Conservation (phyloP, 2,329 filamentous ascomycete genomes). For the Trichoderma hamatum region DNA sequence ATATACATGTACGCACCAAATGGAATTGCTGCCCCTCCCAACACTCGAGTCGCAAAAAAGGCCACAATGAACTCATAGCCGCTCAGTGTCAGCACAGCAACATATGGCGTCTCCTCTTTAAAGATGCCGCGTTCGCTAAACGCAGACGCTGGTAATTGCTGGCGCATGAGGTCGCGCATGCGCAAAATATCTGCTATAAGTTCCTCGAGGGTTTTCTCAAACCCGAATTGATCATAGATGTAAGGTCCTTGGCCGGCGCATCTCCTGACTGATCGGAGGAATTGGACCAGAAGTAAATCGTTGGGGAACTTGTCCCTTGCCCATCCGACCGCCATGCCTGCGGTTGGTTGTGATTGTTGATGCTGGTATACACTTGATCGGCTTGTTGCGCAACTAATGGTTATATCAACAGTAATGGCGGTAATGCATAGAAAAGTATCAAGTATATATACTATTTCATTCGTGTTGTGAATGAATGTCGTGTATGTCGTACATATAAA, state of each 20-base stretch:
- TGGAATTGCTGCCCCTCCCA: conserved; percentile 31
- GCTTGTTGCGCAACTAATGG: neutral
- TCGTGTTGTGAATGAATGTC: neutral
- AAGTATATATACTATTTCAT: neutral
- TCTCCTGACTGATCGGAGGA: conserved; percentile 27
- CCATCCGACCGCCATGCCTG: conserved; percentile 18
- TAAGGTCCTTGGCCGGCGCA: conserved; percentile 19
- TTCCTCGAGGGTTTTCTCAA: conserved; percentile 31
- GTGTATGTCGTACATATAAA: neutral
- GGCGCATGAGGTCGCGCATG: conserved; percentile 27
- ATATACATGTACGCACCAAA: conserved; percentile 25
- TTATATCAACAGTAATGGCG: neutral
- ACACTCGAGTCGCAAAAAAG: conserved; percentile 31
- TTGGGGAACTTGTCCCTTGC: conserved; percentile 25
- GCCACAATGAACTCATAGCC: conserved; percentile 35
- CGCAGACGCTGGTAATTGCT: conserved; percentile 11
- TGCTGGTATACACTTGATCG: neutral
- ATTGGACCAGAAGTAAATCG: conserved; percentile 29
- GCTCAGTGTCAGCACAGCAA: conserved; percentile 27
- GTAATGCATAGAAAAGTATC: neutral
- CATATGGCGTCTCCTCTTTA: conserved; percentile 20
- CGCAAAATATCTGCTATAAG: conserved; percentile 31
- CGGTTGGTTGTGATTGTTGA: neutral
- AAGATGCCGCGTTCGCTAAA: conserved; percentile 26
- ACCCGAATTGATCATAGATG: conserved; percentile 30